Conservation (phyloP, 495 filamentous ascomycete genomes). For the Lasiosphaeriaceae sp. region DNA sequence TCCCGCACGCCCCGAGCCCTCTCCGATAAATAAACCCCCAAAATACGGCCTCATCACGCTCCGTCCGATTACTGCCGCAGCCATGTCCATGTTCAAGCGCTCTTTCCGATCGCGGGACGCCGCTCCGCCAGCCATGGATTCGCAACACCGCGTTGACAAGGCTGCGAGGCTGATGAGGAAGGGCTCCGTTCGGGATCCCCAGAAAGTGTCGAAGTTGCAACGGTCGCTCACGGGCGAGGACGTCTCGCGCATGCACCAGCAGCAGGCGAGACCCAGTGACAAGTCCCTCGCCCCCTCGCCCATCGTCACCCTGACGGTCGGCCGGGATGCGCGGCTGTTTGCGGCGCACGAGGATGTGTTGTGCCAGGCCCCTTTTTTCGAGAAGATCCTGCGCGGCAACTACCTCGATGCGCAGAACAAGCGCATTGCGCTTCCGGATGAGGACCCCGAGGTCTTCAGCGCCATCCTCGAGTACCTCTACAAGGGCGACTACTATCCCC, state of each 20-base stretch:
- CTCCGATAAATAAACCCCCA: neutral
- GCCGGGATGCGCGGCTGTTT: conserved; percentile 78
- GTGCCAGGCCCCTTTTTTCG: conserved; percentile 76
- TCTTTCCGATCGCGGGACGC: conserved; percentile 65
- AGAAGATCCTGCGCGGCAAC: conserved; percentile 54
- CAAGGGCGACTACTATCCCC: conserved; percentile 89
- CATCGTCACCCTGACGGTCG: conserved; percentile 80
- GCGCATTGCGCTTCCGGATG: conserved; percentile 74
- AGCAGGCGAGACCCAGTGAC: conserved; percentile 47
- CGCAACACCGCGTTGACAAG: conserved; percentile 67
- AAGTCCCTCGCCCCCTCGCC: conserved; percentile 53
- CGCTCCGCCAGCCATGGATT: conserved; percentile 29
- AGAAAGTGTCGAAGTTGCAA: conserved; percentile 70
- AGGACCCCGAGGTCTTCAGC: conserved; percentile 86
- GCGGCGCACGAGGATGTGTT: conserved; percentile 88
- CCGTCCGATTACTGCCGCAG: conserved; percentile 22
- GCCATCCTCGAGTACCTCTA: conserved; percentile 90
- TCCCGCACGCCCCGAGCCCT: conserved; percentile 31
- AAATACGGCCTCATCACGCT: conserved; percentile 17
- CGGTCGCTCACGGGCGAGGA: conserved; percentile 41
- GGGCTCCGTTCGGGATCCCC: conserved; percentile 60
- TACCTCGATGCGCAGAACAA: conserved; percentile 60
- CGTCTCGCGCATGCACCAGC: conserved; percentile 19
- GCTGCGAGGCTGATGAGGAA: conserved; percentile 70
- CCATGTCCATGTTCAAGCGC: conserved; percentile 72